phyloP scores from a whole-genome alignment of 768 basidiomycete genomes.

The Leccinum boreale region DNA sequence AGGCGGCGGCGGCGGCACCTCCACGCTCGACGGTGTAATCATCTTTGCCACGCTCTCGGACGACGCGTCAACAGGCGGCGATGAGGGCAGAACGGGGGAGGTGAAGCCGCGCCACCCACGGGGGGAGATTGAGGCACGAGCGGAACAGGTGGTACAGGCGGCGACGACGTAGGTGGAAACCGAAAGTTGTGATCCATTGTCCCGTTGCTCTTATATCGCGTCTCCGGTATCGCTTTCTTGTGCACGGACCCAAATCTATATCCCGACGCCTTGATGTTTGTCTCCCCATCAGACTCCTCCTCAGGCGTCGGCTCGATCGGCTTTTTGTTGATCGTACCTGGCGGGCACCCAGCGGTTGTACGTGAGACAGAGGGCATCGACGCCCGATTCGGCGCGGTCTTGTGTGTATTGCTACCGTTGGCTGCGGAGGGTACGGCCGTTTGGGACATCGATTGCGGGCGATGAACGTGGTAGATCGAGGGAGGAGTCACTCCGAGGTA shows the following conservation, averaged over 20 bases:
- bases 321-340: constrained; percentile 29
- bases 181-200: constrained; percentile 78
- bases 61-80: no score
- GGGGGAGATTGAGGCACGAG: background rate
- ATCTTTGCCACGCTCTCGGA: no score
- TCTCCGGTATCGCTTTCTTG: constrained; percentile 12
- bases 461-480: constrained; percentile 36
- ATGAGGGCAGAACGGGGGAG: no score
- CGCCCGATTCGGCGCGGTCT: constrained; percentile 48
- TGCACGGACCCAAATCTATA: constrained; percentile 14
- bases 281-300: constrained; percentile 37
- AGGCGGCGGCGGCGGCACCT: no score
- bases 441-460: constrained; percentile 79
- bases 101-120: no score
- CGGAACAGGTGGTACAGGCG: constrained; percentile 5
- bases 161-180: constrained; percentile 45
- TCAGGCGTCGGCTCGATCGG: constrained; percentile 54
- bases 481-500: constrained; percentile 72
- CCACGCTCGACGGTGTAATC: no score
- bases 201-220: constrained; percentile 51
- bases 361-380: constrained; percentile 66
- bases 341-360: constrained; percentile 38
- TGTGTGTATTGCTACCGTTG: constrained; percentile 27
- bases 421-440: constrained; percentile 45
- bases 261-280: no score